Percentiles rank a stretch among this genome's conserved stretches.
Evolutionary conservation across 805 yeast genomes (phyloP).

Genomic region (Ogataea angusta): DNA sequence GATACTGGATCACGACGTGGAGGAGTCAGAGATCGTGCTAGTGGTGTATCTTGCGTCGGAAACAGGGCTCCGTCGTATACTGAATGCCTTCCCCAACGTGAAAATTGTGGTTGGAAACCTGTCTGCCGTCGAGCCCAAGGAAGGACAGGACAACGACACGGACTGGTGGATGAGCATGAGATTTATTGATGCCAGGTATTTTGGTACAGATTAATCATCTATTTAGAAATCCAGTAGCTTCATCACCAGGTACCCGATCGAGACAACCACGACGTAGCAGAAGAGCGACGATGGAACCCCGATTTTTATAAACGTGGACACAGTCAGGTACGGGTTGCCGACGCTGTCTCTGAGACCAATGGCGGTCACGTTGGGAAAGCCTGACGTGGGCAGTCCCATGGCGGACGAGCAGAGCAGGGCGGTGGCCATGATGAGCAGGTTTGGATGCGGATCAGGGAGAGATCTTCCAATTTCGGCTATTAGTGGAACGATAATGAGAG

Average conservation of each 20-base stretch:
- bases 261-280: slow-evolving; percentile 67
- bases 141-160: slow-evolving; percentile 33
- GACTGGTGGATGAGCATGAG: slow-evolving; percentile 64
- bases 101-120: slow-evolving; percentile 67
- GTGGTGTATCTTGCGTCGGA: slow-evolving; percentile 76
- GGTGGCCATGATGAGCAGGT: slow-evolving; percentile 65
- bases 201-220: slow-evolving; percentile 50
- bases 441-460: slow-evolving; percentile 77
- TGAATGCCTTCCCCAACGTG: slow-evolving; percentile 70
- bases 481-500: slow-evolving; percentile 85
- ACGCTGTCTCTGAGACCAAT: slow-evolving; percentile 91
- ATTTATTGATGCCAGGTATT: slow-evolving; percentile 73
- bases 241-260: slow-evolving; percentile 80
- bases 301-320: slow-evolving; percentile 77
- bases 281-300: slow-evolving; percentile 87
- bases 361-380: slow-evolving; percentile 97
- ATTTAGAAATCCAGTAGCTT: slow-evolving; percentile 45
- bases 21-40: slow-evolving; percentile 57
- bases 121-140: slow-evolving; percentile 35
- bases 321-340: slow-evolving; percentile 87
- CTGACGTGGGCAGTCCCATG: slow-evolving; percentile 97
- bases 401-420: slow-evolving; percentile 84
- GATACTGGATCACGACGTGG: slow-evolving; percentile 73
- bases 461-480: slow-evolving; percentile 85
- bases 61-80: slow-evolving; percentile 67